These are phyloP conservation scores for Staphylotrichum tortipilum DNA, from an alignment of 495 filamentous ascomycete species.

Conservation along the genomic window DNA sequence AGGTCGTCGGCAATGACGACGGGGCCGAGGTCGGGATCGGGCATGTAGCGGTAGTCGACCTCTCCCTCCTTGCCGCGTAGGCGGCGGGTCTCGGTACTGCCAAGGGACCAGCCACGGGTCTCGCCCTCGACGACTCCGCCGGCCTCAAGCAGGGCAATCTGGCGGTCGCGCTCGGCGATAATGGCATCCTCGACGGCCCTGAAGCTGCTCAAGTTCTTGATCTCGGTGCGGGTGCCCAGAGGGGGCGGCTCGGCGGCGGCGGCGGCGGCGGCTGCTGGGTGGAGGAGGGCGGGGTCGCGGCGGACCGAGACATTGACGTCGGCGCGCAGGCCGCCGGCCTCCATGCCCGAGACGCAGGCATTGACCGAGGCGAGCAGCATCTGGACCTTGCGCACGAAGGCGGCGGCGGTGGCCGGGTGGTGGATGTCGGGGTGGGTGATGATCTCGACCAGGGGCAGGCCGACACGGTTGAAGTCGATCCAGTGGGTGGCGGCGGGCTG, in stretches of 20 bases:
- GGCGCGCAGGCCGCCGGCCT: constrained; percentile 78
- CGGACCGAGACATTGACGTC: constrained; percentile 94
- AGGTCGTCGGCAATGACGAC: constrained; percentile 66
- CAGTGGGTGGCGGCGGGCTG: constrained; percentile 64
- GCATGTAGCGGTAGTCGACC: constrained; percentile 98
- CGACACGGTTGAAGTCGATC: constrained; percentile 90
- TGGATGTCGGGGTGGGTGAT: constrained; percentile 87
- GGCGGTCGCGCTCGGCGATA: constrained; percentile 77
- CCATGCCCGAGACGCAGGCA: constrained; percentile 84
- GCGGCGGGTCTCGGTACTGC: constrained; percentile 64
- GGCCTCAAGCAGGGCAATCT: constrained; percentile 70
- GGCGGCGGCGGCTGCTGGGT: too few species aligned
- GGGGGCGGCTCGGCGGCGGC: constrained; percentile 32
- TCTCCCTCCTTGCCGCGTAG: constrained; percentile 92
- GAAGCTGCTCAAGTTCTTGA: constrained; percentile 94
- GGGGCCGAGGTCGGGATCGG: constrained; percentile 82
- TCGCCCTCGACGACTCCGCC: constrained; percentile 77
- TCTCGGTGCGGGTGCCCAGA: constrained; percentile 85
- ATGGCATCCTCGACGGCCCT: constrained; percentile 93
- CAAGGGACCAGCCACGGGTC: constrained; percentile 86
- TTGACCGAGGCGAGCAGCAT: constrained; percentile 67
- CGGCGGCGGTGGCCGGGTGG: constrained; percentile 73
- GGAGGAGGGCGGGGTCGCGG: too few species aligned
- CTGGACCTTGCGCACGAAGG: constrained; percentile 84
- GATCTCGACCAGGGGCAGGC: constrained; percentile 85